Evolutionary conservation across 2,329 filamentous ascomycete species (phyloP).

Genomic region (Penicillium sclerotigenum): DNA sequence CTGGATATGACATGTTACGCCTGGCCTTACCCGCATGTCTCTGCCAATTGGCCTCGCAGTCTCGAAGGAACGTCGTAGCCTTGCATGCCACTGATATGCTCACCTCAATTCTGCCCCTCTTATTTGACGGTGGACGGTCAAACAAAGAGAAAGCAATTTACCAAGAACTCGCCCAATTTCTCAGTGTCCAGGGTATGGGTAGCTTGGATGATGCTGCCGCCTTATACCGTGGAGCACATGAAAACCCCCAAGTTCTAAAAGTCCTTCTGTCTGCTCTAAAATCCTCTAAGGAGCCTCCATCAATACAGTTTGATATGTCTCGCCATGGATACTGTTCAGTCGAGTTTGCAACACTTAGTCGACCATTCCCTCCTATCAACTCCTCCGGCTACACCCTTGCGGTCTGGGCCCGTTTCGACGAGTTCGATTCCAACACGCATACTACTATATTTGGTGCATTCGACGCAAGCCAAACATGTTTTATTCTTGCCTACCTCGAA

Average conservation of each 20-base stretch:
- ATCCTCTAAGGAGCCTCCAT: slow-evolving; percentile 72
- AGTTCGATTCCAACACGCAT: slow-evolving; percentile 78
- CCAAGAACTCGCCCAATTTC: slow-evolving; percentile 62
- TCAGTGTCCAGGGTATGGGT: slow-evolving; percentile 74
- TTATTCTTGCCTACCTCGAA: slow-evolving; percentile 89
- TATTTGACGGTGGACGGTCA: slow-evolving; percentile 58
- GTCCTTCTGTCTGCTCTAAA: slow-evolving; percentile 74
- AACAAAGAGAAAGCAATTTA: slow-evolving; percentile 58
- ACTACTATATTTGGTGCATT: slow-evolving; percentile 96
- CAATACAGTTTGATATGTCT: slow-evolving; percentile 91
- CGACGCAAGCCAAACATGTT: slow-evolving; percentile 87
- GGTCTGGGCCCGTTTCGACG: slow-evolving; percentile 83
- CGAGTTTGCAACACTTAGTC: slow-evolving; percentile 81
- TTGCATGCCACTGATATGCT: slow-evolving; percentile 71
- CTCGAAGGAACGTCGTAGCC: slow-evolving; percentile 66
- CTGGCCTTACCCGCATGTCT: slow-evolving; percentile 66
- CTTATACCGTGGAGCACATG: slow-evolving; percentile 60
- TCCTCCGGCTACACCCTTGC: slow-evolving; percentile 84
- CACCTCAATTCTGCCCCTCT: slow-evolving; percentile 62
- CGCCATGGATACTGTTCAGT: slow-evolving; percentile 84
- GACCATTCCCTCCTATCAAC: slow-evolving; percentile 76
- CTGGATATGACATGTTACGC: slow-evolving; percentile 31
- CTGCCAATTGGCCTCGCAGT: slow-evolving; percentile 56
- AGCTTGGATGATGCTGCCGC: slow-evolving; percentile 78
- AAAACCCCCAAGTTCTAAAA: slow-evolving; percentile 55